phyloP scores from a whole-genome alignment of 176 grass and related monocot genomes.

The Oryza meyeriana region DNA sequence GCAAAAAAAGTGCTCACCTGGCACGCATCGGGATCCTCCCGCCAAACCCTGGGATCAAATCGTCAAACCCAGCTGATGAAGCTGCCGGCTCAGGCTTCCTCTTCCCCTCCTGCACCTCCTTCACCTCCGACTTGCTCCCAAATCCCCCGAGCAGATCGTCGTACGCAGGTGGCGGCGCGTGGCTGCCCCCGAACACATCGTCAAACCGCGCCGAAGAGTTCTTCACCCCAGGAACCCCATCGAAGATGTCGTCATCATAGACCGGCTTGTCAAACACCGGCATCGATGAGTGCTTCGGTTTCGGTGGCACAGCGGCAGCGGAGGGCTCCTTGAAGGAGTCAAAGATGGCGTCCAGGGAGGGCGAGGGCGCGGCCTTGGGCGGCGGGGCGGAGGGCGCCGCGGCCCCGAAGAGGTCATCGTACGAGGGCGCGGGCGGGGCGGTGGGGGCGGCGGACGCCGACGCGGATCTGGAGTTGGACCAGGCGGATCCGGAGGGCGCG shows the following conservation, averaged over 20 bases:
- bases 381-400: slow-evolving; percentile 29
- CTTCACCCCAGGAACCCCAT: slow-evolving; percentile 49
- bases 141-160: slow-evolving; percentile 69
- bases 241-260: slow-evolving; percentile 69
- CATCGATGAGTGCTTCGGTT: slow-evolving; percentile 40
- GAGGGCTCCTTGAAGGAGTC: slow-evolving; percentile 36
- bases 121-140: slow-evolving; percentile 30
- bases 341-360: slow-evolving; percentile 53
- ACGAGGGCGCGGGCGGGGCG: slow-evolving; percentile 41
- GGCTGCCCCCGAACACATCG: slow-evolving; percentile 53
- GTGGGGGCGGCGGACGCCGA: slow-evolving; percentile 16
- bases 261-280: slow-evolving; percentile 53
- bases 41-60: slow-evolving; percentile 78
- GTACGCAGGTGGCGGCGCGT: slow-evolving; percentile 35
- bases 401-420: slow-evolving; percentile 60
- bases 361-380: slow-evolving; percentile 23
- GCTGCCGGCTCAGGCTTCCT: slow-evolving; percentile 34
- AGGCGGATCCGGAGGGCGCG: slow-evolving; percentile 25
- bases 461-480: slow-evolving; percentile 52
- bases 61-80: slow-evolving; percentile 51
- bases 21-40: slow-evolving; percentile 31
- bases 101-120: slow-evolving; percentile 30
- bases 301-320: slow-evolving; percentile 19
- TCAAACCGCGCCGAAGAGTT: slow-evolving; percentile 50
- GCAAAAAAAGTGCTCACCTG: slow-evolving; percentile 22